phyloP scores from a whole-genome alignment of 805 yeast genomes.

The Priceomyces haplophilus region DNA sequence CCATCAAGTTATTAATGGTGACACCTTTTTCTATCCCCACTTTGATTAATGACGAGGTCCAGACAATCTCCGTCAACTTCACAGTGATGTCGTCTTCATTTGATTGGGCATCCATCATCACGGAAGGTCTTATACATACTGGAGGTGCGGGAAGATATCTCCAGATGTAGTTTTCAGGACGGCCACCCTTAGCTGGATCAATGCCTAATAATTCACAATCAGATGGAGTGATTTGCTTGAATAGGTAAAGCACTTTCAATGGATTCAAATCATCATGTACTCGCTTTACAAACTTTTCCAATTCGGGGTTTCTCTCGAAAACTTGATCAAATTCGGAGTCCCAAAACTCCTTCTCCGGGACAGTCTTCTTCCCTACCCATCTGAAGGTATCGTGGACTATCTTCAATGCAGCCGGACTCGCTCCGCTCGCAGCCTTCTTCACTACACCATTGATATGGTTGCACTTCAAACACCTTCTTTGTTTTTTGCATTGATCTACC shows the following conservation, averaged over 20 bases:
- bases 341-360: slow-evolving; percentile 83
- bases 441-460: slow-evolving; percentile 94
- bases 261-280: slow-evolving; percentile 95
- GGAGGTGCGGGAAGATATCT: slow-evolving; percentile 98
- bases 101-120: slow-evolving; percentile 84
- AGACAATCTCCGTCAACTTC: slow-evolving; percentile 91
- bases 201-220: slow-evolving; percentile 94
- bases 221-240: slow-evolving; percentile 77
- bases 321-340: slow-evolving; percentile 82
- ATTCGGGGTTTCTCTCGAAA: slow-evolving; percentile 73
- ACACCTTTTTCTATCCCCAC: slow-evolving; percentile 96
- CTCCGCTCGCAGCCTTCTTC: slow-evolving; percentile 89
- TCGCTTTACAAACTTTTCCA: slow-evolving; percentile 80
- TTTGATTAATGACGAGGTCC: slow-evolving; percentile 91
- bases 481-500: slow-evolving; percentile 91
- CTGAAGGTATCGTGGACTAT: slow-evolving; percentile 94
- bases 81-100: slow-evolving; percentile 98
- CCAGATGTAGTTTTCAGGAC: slow-evolving; percentile 97
- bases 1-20: slow-evolving; percentile 90
- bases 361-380: slow-evolving; percentile 88
- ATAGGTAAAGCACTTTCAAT: slow-evolving; percentile 77
- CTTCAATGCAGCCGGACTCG: slow-evolving; percentile 90
- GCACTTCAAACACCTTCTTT: slow-evolving; percentile 85
- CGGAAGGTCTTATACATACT: slow-evolving; percentile 97
- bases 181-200: slow-evolving; percentile 80